Evolutionary conservation across 768 basidiomycete genomes (phyloP).

Genomic region (Leccinum boreale): DNA sequence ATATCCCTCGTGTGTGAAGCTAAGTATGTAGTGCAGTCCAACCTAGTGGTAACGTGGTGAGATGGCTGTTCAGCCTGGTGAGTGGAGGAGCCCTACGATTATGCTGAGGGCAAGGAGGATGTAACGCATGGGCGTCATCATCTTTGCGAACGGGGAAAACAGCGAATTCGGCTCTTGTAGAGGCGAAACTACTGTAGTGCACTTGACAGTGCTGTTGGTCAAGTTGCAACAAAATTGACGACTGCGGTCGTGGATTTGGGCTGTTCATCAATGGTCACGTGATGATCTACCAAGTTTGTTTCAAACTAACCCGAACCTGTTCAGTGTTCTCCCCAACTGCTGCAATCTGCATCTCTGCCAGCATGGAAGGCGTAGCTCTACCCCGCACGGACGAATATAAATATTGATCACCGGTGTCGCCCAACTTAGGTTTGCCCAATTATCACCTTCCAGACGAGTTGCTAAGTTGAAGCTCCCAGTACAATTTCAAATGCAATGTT

Average conservation of each 20-base stretch:
- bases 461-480: neutral
- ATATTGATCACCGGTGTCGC: no score
- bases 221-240: neutral
- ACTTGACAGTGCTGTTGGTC: neutral
- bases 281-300: no score
- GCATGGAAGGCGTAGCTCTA: no score
- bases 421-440: neutral
- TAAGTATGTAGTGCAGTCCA: slow-evolving; percentile 40
- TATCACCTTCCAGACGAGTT: neutral
- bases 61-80: neutral
- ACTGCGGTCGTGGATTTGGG: neutral
- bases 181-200: neutral
- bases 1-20: slow-evolving; percentile 41
- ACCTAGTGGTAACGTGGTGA: slow-evolving; percentile 27
- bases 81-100: slow-evolving; percentile 38
- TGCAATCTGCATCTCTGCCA: no score
- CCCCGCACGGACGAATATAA: no score
- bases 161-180: no score
- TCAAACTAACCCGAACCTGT: no score
- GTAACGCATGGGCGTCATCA: slow-evolving; percentile 64
- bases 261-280: no score
- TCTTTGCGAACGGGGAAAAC: slow-evolving; percentile 23
- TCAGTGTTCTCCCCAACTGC: no score
- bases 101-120: slow-evolving; percentile 45
- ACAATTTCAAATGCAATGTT: neutral